Evolutionary conservation across 2,329 filamentous ascomycete species (phyloP), one percentile per base, ranked within the genome.

Genomic region (Arthrobotrys pseudoclavata): DNA sequence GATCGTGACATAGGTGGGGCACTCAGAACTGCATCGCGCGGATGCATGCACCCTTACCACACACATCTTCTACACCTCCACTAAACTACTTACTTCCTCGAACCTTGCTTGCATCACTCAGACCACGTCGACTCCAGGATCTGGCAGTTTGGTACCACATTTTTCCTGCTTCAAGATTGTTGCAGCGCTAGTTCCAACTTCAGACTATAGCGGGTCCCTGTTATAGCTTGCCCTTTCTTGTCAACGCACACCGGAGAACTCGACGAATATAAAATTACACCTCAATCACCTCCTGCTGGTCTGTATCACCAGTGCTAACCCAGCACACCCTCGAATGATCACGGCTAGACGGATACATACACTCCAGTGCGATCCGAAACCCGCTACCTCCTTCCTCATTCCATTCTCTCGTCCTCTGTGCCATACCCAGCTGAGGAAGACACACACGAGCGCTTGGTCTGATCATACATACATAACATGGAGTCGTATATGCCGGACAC

Each of bases 321-420:
- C 67, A 71, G 72, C 74, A 77, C 74, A 77, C 74, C 67, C 62
- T 71, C 74, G 74, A 77, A 77, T 71, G 74, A 76, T 67, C 72
- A 76, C 72, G 61, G 42, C 66, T 64, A 66, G 61, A 71, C 67
- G 61, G 50, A 68, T 68, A 67, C 67, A 47, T 42, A 60, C 42
- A 45, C 55, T 42, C 74, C 62, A 77, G 95, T 97, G 84, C 94
- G 94, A 2, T 94, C 94, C 82, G 97, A 97, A 97, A 97, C 42
- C 55, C 94, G 93, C 94, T 13, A 96, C 93, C 4, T 96, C 92
- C 37, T 91, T 97, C 82, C 88, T 97, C 79, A 96, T 97, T 82
- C 87, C 97, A 37, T 42, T 53, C 66, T 18, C 64, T 60, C 67
- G 60, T 63, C 53, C 61, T 67, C 47, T 71, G 48, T 68, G 60